These are phyloP conservation scores for Annulohypoxylon moriforme DNA, from an alignment of 495 filamentous ascomycete species.

Conservation along the genomic window DNA sequence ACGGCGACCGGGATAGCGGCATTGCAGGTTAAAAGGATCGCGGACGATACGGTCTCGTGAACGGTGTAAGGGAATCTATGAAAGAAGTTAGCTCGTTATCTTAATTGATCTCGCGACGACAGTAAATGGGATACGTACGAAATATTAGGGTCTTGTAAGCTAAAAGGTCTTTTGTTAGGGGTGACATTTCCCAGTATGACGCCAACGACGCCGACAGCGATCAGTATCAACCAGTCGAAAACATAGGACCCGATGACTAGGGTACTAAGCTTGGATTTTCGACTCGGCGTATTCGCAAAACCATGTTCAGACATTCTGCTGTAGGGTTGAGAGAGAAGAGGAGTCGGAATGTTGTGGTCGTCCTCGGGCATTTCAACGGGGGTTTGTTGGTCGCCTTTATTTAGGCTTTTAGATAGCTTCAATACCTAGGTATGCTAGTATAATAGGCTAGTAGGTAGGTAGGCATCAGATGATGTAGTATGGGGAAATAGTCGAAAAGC, in stretches of 20 bases:
- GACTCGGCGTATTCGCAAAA: constrained; percentile 16
- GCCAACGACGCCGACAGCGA: constrained; percentile 53
- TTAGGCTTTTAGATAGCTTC: constrained; percentile 13
- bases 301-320: constrained; percentile 47
- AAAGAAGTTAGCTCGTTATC: constrained; percentile 71
- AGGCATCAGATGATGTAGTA: constrained; percentile 3
- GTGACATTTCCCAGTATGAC: constrained; percentile 62
- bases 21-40: constrained; percentile 65
- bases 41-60: constrained; percentile 76
- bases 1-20: constrained; percentile 69
- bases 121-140: constrained; percentile 51
- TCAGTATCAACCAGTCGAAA: constrained; percentile 61
- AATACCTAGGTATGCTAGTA: background rate
- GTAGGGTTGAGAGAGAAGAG: constrained; percentile 42
- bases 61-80: constrained; percentile 76
- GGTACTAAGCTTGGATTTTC: constrained; percentile 43
- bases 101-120: constrained; percentile 53
- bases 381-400: constrained; percentile 25
- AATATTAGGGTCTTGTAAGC: constrained; percentile 57
- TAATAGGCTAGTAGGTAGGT: background rate
- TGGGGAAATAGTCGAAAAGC: constrained; percentile 8
- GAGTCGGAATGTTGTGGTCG: constrained; percentile 29
- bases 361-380: constrained; percentile 41
- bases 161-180: constrained; percentile 67
- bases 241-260: constrained; percentile 56